Evolutionary conservation across 1,284 basidiomycete species (phyloP).

Genomic region (Jaminaea rosea): DNA sequence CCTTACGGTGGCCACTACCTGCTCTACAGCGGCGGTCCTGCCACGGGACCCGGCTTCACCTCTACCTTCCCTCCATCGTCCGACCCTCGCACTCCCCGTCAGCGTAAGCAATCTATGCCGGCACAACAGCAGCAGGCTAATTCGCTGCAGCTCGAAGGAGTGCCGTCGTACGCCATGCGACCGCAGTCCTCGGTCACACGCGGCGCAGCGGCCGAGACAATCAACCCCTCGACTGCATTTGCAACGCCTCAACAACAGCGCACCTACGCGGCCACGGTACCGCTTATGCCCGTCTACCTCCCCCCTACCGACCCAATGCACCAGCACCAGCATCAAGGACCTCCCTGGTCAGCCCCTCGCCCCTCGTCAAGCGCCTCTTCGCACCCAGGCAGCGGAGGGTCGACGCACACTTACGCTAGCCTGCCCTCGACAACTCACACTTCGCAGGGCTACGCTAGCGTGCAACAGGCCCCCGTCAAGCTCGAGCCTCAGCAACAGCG

Average conservation of each 20-base stretch:
- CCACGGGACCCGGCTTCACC: not conserved
- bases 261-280: not conserved
- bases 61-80: not conserved
- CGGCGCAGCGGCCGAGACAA: not conserved
- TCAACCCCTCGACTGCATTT: not conserved
- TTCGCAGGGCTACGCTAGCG: not conserved
- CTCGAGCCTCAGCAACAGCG: not conserved
- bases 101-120: not conserved
- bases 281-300: not conserved
- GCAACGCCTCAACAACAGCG: not conserved
- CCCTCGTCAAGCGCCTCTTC: not conserved
- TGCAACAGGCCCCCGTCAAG: no score
- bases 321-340: not conserved
- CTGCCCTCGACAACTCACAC: not conserved
- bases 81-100: not conserved
- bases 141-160: no score
- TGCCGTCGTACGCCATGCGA: not conserved
- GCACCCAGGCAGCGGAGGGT: not conserved
- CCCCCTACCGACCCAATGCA: no score
- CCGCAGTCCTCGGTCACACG: not conserved
- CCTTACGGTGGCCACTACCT: not conserved
- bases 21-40: not conserved
- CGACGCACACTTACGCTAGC: not conserved
- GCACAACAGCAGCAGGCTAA: not conserved
- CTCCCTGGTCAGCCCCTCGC: not conserved